Percentiles rank a stretch among this genome's conserved stretches.
Conservation (phyloP, 257 asterid species). For the Cinchona pubescens region DNA sequence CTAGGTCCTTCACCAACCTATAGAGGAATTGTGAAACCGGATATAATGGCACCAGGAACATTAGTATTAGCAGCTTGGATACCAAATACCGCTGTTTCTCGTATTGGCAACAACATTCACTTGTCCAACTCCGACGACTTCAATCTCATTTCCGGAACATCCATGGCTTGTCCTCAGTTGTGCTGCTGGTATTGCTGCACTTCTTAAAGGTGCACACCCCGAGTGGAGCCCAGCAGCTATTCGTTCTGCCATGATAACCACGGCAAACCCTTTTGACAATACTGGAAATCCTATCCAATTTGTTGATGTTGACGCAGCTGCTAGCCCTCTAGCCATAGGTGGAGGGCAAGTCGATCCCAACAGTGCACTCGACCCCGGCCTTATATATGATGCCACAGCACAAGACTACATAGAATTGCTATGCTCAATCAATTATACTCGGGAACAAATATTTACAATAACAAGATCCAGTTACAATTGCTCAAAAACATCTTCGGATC, state of each 20-base stretch:
- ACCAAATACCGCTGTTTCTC: neutral
- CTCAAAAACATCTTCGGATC: slow-evolving; percentile 27
- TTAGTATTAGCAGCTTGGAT: slow-evolving; percentile 36
- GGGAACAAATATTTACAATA: slow-evolving; percentile 29
- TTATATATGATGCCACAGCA: slow-evolving; percentile 30
- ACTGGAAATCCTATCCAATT: slow-evolving; percentile 20
- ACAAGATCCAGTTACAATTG: slow-evolving; percentile 26
- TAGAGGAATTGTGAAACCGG: slow-evolving; percentile 39
- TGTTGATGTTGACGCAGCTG: slow-evolving; percentile 6
- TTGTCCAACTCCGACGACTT: slow-evolving; percentile 23
- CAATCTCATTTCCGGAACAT: slow-evolving; percentile 29
- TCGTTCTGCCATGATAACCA: slow-evolving; percentile 43
- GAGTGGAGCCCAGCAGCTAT: slow-evolving; percentile 50
- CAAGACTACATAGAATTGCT: slow-evolving; percentile 39
- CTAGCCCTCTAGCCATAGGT: slow-evolving; percentile 43
- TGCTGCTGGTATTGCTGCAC: slow-evolving; percentile 42
- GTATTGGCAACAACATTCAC: neutral
- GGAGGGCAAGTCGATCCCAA: slow-evolving; percentile 48
- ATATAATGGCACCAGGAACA: slow-evolving; percentile 43
- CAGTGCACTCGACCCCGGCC: slow-evolving; percentile 44
- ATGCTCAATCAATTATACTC: slow-evolving; percentile 42
- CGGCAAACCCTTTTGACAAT: slow-evolving; percentile 37
- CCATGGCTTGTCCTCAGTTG: slow-evolving; percentile 53
- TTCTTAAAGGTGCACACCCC: slow-evolving; percentile 39
- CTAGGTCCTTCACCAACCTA: slow-evolving; percentile 39